Evolutionary conservation across 495 filamentous ascomycete genomes (phyloP).

Genomic region (Podospora pseudoanserina): DNA sequence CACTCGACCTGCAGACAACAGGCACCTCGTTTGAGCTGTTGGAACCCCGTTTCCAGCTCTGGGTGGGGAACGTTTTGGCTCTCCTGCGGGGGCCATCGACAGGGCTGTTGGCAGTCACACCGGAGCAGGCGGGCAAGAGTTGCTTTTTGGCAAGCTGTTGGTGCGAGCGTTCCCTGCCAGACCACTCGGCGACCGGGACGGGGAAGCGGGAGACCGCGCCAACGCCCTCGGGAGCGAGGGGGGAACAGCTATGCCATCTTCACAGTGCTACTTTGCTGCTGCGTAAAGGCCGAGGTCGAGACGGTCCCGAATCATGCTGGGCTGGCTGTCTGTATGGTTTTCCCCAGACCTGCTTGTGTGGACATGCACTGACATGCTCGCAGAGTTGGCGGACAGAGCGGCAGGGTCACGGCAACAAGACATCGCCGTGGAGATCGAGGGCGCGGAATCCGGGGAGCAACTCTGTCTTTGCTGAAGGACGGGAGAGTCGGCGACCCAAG

Average conservation of each 20-base stretch:
- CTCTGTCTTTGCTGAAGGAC: neutral
- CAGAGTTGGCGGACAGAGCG: neutral
- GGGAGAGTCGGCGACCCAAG: constrained; percentile 14
- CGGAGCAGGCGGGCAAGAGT: constrained; percentile 8
- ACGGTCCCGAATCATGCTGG: neutral
- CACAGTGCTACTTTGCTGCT: neutral
- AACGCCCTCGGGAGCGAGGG: constrained; percentile 4
- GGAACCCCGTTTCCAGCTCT: constrained; percentile 25
- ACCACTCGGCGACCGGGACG: constrained; percentile 6
- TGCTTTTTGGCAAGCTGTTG: constrained; percentile 20
- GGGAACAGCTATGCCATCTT: neutral
- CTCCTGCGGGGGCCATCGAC: constrained; percentile 17
- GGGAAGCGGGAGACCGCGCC: constrained; percentile 17
- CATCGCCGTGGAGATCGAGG: constrained; percentile 11
- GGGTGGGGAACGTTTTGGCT: constrained; percentile 15
- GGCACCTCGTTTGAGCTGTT: constrained; percentile 21
- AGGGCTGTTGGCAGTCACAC: constrained; percentile 30
- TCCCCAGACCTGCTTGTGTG: neutral
- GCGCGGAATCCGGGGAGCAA: constrained; percentile 6
- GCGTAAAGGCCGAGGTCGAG: neutral
- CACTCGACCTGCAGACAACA: constrained; percentile 19
- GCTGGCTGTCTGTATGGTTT: neutral
- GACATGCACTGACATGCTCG: neutral
- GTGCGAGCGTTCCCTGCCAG: constrained; percentile 14
- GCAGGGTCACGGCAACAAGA: neutral